These are phyloP conservation scores for Monilinia fructicola DNA, from an alignment of 2,329 filamentous ascomycete species.

Conservation along the genomic window DNA sequence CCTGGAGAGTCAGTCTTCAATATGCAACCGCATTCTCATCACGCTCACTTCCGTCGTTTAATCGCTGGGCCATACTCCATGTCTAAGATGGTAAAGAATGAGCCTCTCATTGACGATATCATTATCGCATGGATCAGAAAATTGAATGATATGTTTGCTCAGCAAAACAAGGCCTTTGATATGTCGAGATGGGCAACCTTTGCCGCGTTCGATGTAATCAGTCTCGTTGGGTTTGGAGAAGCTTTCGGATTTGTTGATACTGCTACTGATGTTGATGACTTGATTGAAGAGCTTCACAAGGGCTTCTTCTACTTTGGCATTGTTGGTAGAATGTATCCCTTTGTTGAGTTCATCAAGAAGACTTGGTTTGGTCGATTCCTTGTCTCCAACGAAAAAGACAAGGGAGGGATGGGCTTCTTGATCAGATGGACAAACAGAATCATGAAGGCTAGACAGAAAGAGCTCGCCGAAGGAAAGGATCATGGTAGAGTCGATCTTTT, in stretches of 20 bases:
- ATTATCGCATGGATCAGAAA: constrained; percentile 45
- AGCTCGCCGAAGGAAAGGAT: constrained; percentile 49
- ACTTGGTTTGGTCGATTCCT: constrained; percentile 54
- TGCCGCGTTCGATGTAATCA: constrained; percentile 56
- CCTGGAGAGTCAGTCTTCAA: constrained; percentile 57
- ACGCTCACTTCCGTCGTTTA: constrained; percentile 54
- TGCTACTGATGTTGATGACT: constrained; percentile 51
- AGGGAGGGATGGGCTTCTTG: constrained; percentile 54
- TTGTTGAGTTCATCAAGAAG: constrained; percentile 55
- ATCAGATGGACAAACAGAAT: constrained; percentile 59
- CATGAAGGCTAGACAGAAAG: constrained; percentile 49
- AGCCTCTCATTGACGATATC: constrained; percentile 53
- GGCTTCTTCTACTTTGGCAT: constrained; percentile 42
- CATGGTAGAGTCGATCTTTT: constrained; percentile 51
- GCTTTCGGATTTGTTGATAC: constrained; percentile 56
- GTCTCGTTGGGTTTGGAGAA: constrained; percentile 55
- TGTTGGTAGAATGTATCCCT: constrained; percentile 49
- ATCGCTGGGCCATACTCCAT: constrained; percentile 54
- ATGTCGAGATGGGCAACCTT: constrained; percentile 53
- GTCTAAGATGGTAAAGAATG: constrained; percentile 58
- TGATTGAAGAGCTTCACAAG: constrained; percentile 56
- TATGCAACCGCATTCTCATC: constrained; percentile 52
- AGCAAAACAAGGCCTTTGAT: too few relatives aligned
- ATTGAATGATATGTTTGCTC: too few relatives aligned
- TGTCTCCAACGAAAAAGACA: constrained; percentile 53